Evolutionary conservation across 495 filamentous ascomycete genomes (phyloP).

Genomic region (Penicillium cosmopolitanum): DNA sequence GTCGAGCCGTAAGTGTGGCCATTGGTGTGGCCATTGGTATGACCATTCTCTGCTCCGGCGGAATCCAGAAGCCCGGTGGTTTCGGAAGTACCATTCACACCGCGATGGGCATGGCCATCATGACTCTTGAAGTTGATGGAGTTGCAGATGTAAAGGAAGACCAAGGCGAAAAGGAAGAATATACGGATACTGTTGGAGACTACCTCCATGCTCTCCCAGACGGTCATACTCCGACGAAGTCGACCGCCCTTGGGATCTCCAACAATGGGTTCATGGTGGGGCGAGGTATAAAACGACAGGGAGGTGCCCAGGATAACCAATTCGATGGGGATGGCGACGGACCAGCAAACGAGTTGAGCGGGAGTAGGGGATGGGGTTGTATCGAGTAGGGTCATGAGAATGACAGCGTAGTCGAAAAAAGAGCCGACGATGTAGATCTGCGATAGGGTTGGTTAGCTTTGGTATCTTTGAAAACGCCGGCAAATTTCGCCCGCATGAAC

Average conservation of each 20-base stretch:
- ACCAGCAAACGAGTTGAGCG: conserved; percentile 76
- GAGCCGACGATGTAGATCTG: conserved; percentile 83
- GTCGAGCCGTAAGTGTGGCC: conserved; percentile 53
- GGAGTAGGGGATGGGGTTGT: conserved; percentile 71
- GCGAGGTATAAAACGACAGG: conserved; percentile 60
- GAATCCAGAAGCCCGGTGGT: conserved; percentile 56
- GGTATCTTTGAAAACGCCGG: conserved; percentile 1
- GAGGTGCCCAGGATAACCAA: conserved; percentile 67
- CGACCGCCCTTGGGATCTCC: conserved; percentile 52
- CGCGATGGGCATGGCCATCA: conserved; percentile 25
- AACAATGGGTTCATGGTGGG: conserved; percentile 62
- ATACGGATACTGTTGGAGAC: conserved; percentile 62
- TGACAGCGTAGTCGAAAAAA: conserved; percentile 71
- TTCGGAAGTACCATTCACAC: conserved; percentile 51
- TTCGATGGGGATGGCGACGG: conserved; percentile 67
- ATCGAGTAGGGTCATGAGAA: conserved; percentile 81
- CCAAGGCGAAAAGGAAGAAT: conserved; percentile 58
- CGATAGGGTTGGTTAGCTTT: conserved; percentile 21
- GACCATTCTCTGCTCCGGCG: conserved; percentile 45
- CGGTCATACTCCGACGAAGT: conserved; percentile 54
- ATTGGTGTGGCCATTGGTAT: conserved; percentile 49
- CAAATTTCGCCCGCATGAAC: conserved; percentile 5
- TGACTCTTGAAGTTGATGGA: conserved; percentile 47
- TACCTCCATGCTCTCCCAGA: conserved; percentile 69
- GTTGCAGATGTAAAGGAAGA: conserved; percentile 59